Conservation (phyloP, 228 moss, liverwort and hornwort genomes). For the Sphagnum magellanicum region DNA sequence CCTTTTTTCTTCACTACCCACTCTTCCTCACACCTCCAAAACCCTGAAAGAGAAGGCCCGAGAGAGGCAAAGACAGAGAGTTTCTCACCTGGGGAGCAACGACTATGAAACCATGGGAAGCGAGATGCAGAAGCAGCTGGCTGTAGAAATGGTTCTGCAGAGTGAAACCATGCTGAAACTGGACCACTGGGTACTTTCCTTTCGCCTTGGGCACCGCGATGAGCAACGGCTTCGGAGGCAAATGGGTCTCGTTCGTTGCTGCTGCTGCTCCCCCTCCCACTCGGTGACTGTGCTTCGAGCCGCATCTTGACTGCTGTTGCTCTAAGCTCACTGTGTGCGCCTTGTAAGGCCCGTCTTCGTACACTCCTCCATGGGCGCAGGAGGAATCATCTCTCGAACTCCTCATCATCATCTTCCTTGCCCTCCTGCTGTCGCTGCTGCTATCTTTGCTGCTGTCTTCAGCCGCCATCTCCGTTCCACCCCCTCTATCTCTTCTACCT, state of each 20-base stretch:
- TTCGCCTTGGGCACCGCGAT: slow-evolving; percentile 51
- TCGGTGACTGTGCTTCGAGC: slow-evolving; percentile 6
- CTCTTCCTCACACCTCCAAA: no score
- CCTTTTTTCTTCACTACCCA: no score
- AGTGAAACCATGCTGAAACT: slow-evolving; percentile 78
- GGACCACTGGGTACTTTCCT: slow-evolving; percentile 66
- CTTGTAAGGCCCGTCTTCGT: slow-evolving; percentile 59
- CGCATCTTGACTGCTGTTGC: slow-evolving; percentile 15
- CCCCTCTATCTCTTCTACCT: no score
- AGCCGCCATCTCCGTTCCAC: no score
- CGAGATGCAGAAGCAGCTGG: slow-evolving; percentile 66
- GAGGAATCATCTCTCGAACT: no score
- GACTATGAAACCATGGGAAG: slow-evolving; percentile 82
- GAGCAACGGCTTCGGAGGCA: slow-evolving; percentile 54
- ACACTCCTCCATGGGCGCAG: slow-evolving; percentile 42
- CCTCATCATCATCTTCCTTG: no score
- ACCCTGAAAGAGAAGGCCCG: no score
- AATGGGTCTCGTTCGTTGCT: not conserved
- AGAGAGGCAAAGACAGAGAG: no score
- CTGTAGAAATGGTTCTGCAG: slow-evolving; percentile 59
- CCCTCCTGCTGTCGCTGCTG: no score
- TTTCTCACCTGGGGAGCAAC: slow-evolving; percentile 79
- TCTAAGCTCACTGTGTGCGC: slow-evolving; percentile 41
- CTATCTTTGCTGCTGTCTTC: no score
- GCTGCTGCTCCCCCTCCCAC: slow-evolving; percentile 1